These are phyloP conservation scores for Cytospora schulzeri DNA, from an alignment of 2,329 filamentous ascomycete species.

Conservation along the genomic window DNA sequence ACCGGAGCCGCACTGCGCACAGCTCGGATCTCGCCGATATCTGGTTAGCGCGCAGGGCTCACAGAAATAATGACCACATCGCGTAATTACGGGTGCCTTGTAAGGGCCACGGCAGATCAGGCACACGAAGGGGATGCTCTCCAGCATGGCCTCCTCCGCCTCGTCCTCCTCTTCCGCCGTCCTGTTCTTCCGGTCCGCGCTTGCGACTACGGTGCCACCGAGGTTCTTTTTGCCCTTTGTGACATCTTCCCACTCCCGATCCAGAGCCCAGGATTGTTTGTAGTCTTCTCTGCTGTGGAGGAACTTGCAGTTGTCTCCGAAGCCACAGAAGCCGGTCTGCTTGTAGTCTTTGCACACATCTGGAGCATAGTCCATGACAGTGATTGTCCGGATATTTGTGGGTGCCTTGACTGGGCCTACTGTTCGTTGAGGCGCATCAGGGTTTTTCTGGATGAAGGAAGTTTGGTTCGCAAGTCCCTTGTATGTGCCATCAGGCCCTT, in stretches of 20 bases:
- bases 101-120: constrained; percentile 83
- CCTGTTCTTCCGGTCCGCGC: constrained; percentile 52
- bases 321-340: constrained; percentile 61
- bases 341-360: constrained; percentile 86
- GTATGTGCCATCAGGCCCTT: constrained; percentile 67
- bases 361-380: constrained; percentile 85
- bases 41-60: constrained; percentile 83
- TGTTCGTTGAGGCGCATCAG: constrained; percentile 67
- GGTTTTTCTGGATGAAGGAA: constrained; percentile 79
- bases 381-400: constrained; percentile 88
- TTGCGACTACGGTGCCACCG: constrained; percentile 63
- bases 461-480: constrained; percentile 73
- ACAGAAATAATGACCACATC: constrained; percentile 96
- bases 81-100: constrained; percentile 78
- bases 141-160: constrained; percentile 71
- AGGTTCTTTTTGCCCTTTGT: constrained; percentile 70
- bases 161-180: constrained; percentile 42
- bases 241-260: constrained; percentile 88
- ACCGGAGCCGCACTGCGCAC: constrained; percentile 80
- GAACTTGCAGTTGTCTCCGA: constrained; percentile 80
- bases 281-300: constrained; percentile 76
- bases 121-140: constrained; percentile 87
- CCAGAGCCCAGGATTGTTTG: constrained; percentile 93
- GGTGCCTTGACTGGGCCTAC: constrained; percentile 88
- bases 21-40: constrained; percentile 84